phyloP scores from a whole-genome alignment of 1,284 basidiomycete genomes.

The Cutaneotrichosporon sp. region DNA sequence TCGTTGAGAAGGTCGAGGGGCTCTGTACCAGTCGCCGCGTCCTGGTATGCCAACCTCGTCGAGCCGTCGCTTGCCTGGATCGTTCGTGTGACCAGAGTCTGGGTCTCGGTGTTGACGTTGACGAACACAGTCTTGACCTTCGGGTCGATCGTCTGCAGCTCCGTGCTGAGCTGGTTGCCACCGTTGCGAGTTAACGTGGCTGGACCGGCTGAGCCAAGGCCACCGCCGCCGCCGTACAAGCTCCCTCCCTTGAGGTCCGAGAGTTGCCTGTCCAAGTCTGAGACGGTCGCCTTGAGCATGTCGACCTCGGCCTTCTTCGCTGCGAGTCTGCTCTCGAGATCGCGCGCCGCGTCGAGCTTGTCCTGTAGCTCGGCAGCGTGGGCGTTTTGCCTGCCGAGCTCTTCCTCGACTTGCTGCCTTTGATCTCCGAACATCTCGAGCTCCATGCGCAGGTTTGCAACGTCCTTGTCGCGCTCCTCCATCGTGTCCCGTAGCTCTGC shows the following conservation, averaged over 20 bases:
- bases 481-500: background rate
- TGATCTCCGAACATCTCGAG: background rate
- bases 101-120: background rate
- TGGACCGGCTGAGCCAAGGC: background rate
- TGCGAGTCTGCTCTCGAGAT: background rate
- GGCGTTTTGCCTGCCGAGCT: constrained; percentile 67
- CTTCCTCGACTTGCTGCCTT: constrained; percentile 52
- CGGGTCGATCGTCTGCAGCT: background rate
- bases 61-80: background rate
- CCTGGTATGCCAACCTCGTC: constrained; percentile 6
- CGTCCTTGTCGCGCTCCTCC: constrained; percentile 1
- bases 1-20: constrained; percentile 14
- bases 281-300: constrained; percentile 67
- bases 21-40: constrained; percentile 3
- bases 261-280: constrained; percentile 72
- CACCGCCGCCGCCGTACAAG: background rate
- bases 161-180: constrained; percentile 2
- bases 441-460: constrained; percentile 2
- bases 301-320: constrained; percentile 66
- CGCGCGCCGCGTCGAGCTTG: constrained; percentile 57
- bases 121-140: background rate
- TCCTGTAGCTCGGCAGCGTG: constrained; percentile 70
- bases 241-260: constrained; percentile 62
- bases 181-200: constrained; percentile 9
- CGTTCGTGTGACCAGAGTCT: background rate